Evolutionary conservation across 805 yeast genomes (phyloP).

Genomic region (Spencermartinsiella europaea): DNA sequence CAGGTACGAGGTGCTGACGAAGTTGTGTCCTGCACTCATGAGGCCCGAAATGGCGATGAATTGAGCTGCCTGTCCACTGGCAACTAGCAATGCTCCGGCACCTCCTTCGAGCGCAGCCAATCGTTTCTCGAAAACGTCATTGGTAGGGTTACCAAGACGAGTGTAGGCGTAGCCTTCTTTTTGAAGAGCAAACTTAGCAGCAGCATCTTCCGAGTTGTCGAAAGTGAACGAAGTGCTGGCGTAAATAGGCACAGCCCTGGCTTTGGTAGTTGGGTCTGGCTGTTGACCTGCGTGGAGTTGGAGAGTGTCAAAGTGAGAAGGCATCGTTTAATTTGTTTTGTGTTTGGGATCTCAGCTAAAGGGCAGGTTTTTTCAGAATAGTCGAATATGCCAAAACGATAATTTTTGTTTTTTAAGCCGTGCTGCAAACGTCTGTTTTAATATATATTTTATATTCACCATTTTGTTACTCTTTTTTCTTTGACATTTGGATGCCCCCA

Average conservation of each 20-base stretch:
- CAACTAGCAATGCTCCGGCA: slow-evolving; percentile 78
- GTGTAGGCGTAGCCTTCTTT: slow-evolving; percentile 85
- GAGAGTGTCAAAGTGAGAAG: slow-evolving; percentile 71
- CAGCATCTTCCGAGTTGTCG: slow-evolving; percentile 85
- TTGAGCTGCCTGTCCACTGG: slow-evolving; percentile 98
- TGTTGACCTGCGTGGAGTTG: slow-evolving; percentile 95
- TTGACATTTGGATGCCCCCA: no score
- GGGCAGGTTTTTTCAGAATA: no score
- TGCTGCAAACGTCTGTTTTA: no score
- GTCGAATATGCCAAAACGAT: no score
- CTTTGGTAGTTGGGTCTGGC: slow-evolving; percentile 54
- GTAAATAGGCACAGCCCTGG: slow-evolving; percentile 92
- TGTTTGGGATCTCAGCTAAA: no score
- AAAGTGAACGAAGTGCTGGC: slow-evolving; percentile 89
- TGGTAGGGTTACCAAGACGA: slow-evolving; percentile 89
- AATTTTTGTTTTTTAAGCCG: no score
- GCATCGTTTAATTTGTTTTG: slow-evolving; percentile 19
- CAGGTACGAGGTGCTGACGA: slow-evolving; percentile 76
- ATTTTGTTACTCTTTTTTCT: no score
- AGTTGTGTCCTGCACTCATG: slow-evolving; percentile 85
- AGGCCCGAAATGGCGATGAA: slow-evolving; percentile 75
- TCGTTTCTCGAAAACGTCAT: slow-evolving; percentile 84
- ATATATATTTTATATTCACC: no score
- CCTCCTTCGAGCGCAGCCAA: slow-evolving; percentile 92
- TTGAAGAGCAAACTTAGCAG: slow-evolving; percentile 79